These are phyloP conservation scores for Cadophora luteo-olivacea DNA, from an alignment of 2,329 filamentous ascomycete species.

Conservation along the genomic window DNA sequence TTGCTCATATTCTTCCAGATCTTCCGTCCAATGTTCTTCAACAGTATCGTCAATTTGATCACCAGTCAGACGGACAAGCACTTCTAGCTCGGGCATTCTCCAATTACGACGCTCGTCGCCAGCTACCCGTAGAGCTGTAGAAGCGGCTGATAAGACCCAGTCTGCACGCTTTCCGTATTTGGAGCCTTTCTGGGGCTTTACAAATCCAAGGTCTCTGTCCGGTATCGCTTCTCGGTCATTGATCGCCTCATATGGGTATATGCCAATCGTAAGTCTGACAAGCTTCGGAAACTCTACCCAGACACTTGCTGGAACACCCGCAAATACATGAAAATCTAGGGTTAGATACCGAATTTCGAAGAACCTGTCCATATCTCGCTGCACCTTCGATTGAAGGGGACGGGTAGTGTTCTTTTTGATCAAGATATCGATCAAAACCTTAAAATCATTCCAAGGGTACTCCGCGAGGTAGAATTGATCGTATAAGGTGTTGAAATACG, in stretches of 20 bases:
- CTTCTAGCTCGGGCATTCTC: not conserved
- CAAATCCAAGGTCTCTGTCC: not conserved
- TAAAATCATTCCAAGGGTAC: conserved; percentile 13
- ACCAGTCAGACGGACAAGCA: not conserved
- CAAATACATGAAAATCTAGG: conserved; percentile 16
- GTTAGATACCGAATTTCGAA: conserved; percentile 13
- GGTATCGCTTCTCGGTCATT: not conserved
- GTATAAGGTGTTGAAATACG: conserved; percentile 23
- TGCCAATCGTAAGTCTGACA: conserved; percentile 32
- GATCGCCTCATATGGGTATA: not conserved
- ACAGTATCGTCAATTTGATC: not conserved
- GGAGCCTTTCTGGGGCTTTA: conserved; percentile 1
- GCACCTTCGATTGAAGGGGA: not conserved
- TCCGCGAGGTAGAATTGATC: conserved; percentile 20
- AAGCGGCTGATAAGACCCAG: not conserved
- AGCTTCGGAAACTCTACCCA: conserved; percentile 72
- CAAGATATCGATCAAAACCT: conserved; percentile 18
- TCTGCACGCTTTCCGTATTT: conserved; percentile 7
- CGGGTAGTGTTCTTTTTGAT: conserved; percentile 15
- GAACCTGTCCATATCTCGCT: conserved; percentile 10
- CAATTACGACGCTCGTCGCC: not conserved
- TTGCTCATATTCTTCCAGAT: not conserved
- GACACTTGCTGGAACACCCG: conserved; percentile 42
- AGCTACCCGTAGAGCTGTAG: not conserved
- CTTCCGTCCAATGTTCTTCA: conserved; percentile 1